Percentiles rank a stretch among this genome's conserved stretches.
Conservation (phyloP, 1,139 yeast genomes). For the Eremothecium sinecaudum region DNA sequence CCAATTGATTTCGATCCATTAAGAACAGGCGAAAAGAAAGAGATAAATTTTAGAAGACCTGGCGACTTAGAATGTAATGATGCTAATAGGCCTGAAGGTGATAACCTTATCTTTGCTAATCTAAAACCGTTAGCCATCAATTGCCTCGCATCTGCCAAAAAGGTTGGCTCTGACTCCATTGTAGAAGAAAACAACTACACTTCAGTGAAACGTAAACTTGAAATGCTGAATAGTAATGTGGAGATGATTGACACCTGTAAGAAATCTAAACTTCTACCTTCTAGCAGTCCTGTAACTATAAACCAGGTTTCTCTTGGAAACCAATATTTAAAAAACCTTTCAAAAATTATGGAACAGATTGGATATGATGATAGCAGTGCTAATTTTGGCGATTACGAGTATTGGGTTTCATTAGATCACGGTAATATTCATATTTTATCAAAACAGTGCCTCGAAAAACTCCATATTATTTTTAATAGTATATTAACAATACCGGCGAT, state of each 20-base stretch:
- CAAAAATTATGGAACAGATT: constrained; percentile 8
- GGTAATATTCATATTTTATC: constrained; percentile 10
- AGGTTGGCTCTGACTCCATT: constrained; percentile 5
- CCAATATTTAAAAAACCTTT: constrained; percentile 19
- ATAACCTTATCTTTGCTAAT: constrained; percentile 12
- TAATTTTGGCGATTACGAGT: constrained; percentile 12
- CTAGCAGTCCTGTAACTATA: constrained; percentile 13
- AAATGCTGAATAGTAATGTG: constrained; percentile 1
- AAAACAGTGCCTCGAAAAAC: constrained; percentile 12
- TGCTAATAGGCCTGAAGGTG: neutral
- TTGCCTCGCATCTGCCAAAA: constrained; percentile 7
- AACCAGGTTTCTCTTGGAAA: constrained; percentile 17
- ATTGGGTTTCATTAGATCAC: constrained; percentile 15
- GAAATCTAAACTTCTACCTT: constrained; percentile 11
- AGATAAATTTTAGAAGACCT: constrained; percentile 17
- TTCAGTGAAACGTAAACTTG: constrained; percentile 4
- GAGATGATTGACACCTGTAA: constrained; percentile 10
- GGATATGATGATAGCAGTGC: constrained; percentile 8
- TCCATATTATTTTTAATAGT: constrained; percentile 18
- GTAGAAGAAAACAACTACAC: neutral
- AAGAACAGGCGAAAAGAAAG: constrained; percentile 7
- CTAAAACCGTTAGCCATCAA: constrained; percentile 18
- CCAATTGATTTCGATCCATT: constrained; percentile 9
- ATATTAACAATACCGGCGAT: constrained; percentile 13
- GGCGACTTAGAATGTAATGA: constrained; percentile 4